These are phyloP conservation scores for Biscogniauxia marginata DNA, from an alignment of 2,329 filamentous ascomycete genomes.

Conservation along the genomic window DNA sequence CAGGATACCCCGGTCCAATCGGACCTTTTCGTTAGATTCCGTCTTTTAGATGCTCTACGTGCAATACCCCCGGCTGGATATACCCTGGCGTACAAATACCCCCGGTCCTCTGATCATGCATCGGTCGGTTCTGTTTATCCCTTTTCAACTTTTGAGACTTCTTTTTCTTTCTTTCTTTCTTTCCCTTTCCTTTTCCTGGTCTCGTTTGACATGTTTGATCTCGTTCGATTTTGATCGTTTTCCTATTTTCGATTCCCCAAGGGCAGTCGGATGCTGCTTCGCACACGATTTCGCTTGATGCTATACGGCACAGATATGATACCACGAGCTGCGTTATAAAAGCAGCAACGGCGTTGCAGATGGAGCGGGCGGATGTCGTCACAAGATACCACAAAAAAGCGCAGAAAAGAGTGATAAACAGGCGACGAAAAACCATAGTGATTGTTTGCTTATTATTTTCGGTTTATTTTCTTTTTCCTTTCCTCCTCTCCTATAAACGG, in stretches of 20 bases:
- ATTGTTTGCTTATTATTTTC: conserved; percentile 16
- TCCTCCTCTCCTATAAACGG: conserved; percentile 6
- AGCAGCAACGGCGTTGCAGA: conserved; percentile 34
- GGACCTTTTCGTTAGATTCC: conserved; percentile 82
- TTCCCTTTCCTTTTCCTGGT: conserved; percentile 23
- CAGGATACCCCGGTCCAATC: conserved; percentile 92
- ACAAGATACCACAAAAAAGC: conserved; percentile 35
- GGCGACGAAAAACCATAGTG: conserved; percentile 26
- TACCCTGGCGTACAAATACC: conserved; percentile 63
- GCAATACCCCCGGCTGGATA: conserved; percentile 62
- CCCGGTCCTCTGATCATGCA: conserved; percentile 42
- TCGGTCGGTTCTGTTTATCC: conserved; percentile 45
- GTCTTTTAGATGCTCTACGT: conserved; percentile 48
- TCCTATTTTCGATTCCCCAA: conserved; percentile 23
- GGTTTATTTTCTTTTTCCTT: conserved; percentile 9
- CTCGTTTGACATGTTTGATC: conserved; percentile 12
- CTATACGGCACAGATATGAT: conserved; percentile 36
- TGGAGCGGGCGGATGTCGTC: conserved; percentile 29
- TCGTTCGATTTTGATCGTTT: conserved; percentile 5
- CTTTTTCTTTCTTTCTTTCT: conserved; percentile 30
- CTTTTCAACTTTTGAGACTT: conserved; percentile 32
- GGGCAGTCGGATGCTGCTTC: conserved; percentile 22
- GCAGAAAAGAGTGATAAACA: conserved; percentile 30
- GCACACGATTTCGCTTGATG: conserved; percentile 31
- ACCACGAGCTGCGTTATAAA: conserved; percentile 33